phyloP scores from a whole-genome alignment of 495 filamentous ascomycete species.

The Cryomyces antarcticus region DNA sequence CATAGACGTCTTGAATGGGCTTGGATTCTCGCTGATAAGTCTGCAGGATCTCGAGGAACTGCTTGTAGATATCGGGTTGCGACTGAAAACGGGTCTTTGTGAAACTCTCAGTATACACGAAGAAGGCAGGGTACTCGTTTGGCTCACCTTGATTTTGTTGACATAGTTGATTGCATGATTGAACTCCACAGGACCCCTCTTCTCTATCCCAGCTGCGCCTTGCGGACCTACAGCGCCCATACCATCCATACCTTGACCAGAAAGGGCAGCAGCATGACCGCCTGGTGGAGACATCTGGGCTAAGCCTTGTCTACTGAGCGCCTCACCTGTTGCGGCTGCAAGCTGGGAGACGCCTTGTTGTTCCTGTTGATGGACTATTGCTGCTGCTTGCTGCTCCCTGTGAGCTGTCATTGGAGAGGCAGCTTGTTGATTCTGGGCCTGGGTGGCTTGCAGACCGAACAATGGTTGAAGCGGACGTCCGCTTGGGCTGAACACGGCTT shows the following conservation, averaged over 20 bases:
- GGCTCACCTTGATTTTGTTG: conserved; percentile 85
- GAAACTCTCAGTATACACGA: conserved; percentile 4
- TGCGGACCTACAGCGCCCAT: conserved; percentile 27
- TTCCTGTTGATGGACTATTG: conserved; percentile 51
- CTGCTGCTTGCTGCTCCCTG: conserved; percentile 23
- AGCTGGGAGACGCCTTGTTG: conserved; percentile 64
- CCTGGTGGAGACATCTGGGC: conserved; percentile 8
- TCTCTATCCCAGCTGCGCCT: conserved; percentile 47
- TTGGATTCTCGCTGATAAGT: conserved; percentile 98
- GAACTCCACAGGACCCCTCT: conserved; percentile 90
- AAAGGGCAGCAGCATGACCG: conserved; percentile 26
- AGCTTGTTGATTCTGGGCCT: conserved; percentile 17
- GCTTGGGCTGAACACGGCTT: conserved; percentile 17
- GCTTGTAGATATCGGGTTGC: conserved; percentile 96
- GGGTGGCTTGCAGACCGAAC: conserved; percentile 15
- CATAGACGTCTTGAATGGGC: conserved; percentile 95
- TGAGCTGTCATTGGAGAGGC: conserved; percentile 17
- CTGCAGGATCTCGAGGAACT: conserved; percentile 95
- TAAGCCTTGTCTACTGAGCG: conserved; percentile 5
- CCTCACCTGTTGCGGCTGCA: conserved; percentile 32
- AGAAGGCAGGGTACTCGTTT: conserved; percentile 1
- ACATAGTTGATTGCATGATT: conserved; percentile 99
- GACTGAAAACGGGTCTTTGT: conserved; percentile 72
- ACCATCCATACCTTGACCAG: conserved; percentile 17
- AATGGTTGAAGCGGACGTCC: conserved; percentile 9